These are phyloP conservation scores for Aspergillus caelatus DNA, from an alignment of 2,329 filamentous ascomycete genomes.

Conservation along the genomic window DNA sequence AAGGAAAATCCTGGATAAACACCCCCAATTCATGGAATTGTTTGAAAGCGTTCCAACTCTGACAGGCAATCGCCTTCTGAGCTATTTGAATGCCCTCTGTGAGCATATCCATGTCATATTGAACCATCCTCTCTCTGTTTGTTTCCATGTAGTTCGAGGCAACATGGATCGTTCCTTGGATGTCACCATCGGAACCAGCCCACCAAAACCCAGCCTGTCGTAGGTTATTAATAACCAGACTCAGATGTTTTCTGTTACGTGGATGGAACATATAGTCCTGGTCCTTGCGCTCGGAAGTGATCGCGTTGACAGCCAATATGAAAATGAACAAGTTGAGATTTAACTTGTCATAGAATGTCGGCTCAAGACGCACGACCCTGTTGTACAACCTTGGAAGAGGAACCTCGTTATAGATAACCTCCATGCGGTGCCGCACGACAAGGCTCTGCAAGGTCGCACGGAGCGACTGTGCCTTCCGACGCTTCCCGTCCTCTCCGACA, in stretches of 20 bases:
- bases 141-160: conserved; percentile 69
- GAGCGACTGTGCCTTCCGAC: conserved; percentile 53
- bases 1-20: conserved; percentile 69
- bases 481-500: conserved; percentile 57
- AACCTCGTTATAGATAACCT: conserved; percentile 68
- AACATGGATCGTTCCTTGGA: conserved; percentile 66
- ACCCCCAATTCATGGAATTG: conserved; percentile 77
- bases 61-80: conserved; percentile 60
- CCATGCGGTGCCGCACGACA: conserved; percentile 76
- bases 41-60: conserved; percentile 68
- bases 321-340: conserved; percentile 84
- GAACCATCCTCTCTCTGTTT: conserved; percentile 60
- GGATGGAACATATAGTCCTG: conserved; percentile 87
- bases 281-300: conserved; percentile 83
- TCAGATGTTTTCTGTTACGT: conserved; percentile 67
- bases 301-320: conserved; percentile 80
- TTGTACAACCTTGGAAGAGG: conserved; percentile 72
- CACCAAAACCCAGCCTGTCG: conserved; percentile 86
- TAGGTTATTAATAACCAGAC: conserved; percentile 74
- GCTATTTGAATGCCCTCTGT: conserved; percentile 68
- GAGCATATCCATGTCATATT: conserved; percentile 64
- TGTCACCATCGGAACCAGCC: conserved; percentile 71
- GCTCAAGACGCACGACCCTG: conserved; percentile 72
- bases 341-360: conserved; percentile 81
- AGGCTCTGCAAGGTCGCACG: conserved; percentile 72